These are phyloP conservation scores for Coemansia sp. DNA, from an alignment of 192 early-diverging fungal genomes.

Conservation along the genomic window DNA sequence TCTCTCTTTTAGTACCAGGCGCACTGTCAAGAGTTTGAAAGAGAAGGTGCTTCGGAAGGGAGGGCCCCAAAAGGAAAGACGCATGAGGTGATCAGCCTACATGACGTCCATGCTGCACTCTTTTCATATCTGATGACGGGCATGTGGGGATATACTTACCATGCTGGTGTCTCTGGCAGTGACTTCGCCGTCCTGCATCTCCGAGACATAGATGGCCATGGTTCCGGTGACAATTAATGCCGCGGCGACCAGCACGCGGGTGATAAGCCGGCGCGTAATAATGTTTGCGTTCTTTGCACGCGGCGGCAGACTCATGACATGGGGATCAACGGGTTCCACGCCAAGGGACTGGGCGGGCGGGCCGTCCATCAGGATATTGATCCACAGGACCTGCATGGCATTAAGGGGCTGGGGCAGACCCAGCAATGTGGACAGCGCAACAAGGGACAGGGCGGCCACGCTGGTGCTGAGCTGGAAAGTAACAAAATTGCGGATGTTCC, in stretches of 20 bases:
- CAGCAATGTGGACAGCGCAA: constrained; percentile 81
- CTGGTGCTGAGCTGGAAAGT: constrained; percentile 95
- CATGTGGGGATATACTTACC: constrained; percentile 53
- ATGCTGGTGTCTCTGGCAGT: constrained; percentile 81
- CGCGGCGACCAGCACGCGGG: constrained; percentile 74
- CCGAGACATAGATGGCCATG: constrained; percentile 71
- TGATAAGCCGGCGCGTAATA: constrained; percentile 65
- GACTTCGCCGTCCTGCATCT: constrained; percentile 69
- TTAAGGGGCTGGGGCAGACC: constrained; percentile 89
- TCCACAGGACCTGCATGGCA: constrained; percentile 99
- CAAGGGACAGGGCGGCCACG: constrained; percentile 82
- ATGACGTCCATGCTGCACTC: background rate
- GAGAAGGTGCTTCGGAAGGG: too few species aligned
- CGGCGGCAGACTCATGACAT: constrained; percentile 85
- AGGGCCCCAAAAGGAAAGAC: too few species aligned
- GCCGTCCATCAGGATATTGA: constrained; percentile 98
- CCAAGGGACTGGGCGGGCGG: constrained; percentile 96
- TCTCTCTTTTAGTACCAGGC: too few species aligned
- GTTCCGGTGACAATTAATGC: constrained; percentile 80
- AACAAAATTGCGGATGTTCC: constrained; percentile 96
- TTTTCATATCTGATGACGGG: background rate
- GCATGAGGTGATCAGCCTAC: too few species aligned
- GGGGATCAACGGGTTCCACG: constrained; percentile 89
- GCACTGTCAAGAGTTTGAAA: too few species aligned
- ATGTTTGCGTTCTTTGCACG: constrained; percentile 74